Base-by-base conservation (phyloP, 257 asterid genomes). In the Primulina eburnea region DNA sequence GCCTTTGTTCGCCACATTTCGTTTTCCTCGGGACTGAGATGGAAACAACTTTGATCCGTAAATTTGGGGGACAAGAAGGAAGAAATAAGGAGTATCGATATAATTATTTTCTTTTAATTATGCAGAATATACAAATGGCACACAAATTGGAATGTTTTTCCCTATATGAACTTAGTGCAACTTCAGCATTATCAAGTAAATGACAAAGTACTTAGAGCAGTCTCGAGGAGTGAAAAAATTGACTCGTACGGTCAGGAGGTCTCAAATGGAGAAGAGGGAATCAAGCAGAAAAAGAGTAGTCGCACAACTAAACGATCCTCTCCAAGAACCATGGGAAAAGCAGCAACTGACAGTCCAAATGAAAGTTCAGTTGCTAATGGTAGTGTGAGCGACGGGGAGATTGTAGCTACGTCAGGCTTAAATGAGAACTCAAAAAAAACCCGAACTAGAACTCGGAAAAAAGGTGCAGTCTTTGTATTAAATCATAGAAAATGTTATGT, bases 71-170 rank as follows among this genome's bases (percentile, higher is more conserved):
- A 40, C 28, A 29, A 32, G 4, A 18, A 18, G 65, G 52, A 24
- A 65, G 47, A 53, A 63, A 16, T 0, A 40, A 24, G 28, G 72
- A 65, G 65, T 29, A 26, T 66, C 71, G 59, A 74, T 57, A 0
- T 3, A 37, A 52, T 40, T 65, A 17, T 40, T 37, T 30, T 16
- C 40, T 60, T 67, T 24, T 67, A 68, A 35, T 64, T 73, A 67
- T 73, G 82, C 78, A 84, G 83, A 72, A 74, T 76, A 70, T 82
- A 84, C 79, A 90, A 90, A 83, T 84, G 83, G 86, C 82, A 83
- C 34, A 64, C 80, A 64, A 85, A 73, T 73, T 84, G 82, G 78
- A 79, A 58, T 17, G 28, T 67, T 18, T 77, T 68, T 63, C 84
- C 83, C 56, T 71, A 58, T 74, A 60, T 78, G 71, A 83, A 86